A percentile compares a stretch with the other conserved stretches of the same genome.
Evolutionary conservation across 345 rosid species (phyloP).

Genomic region (Melaleuca alternifolia): DNA sequence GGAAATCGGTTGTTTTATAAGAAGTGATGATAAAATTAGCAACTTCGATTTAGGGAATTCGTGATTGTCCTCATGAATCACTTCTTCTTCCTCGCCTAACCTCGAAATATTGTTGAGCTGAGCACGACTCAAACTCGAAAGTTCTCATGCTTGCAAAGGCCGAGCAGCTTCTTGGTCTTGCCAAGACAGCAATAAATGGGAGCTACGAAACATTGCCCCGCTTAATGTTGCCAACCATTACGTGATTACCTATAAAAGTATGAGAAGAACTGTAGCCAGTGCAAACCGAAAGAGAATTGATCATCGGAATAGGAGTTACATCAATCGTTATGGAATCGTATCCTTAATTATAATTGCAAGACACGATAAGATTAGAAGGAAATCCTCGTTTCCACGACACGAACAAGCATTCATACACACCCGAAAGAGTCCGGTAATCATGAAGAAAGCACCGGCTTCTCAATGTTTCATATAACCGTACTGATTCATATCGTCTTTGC

Average conservation of each 20-base stretch:
- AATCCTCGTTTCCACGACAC: background rate
- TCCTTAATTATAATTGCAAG: background rate
- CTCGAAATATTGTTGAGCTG: background rate
- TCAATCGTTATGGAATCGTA: background rate
- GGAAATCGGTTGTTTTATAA: background rate
- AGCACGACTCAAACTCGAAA: background rate
- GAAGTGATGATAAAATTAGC: background rate
- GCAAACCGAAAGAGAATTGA: background rate
- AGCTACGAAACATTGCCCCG: background rate
- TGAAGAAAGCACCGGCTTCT: background rate
- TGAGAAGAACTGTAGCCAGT: background rate
- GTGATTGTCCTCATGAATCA: background rate
- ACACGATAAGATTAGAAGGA: background rate
- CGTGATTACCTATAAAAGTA: background rate
- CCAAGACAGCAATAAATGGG: background rate
- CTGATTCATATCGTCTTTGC: background rate
- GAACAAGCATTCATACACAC: background rate
- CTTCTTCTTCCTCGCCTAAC: background rate
- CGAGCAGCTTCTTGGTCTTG: background rate
- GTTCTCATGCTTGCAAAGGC: background rate
- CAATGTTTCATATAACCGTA: background rate
- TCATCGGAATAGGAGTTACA: background rate
- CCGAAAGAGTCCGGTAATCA: background rate
- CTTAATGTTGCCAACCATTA: background rate
- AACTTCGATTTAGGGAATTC: background rate